Percentiles rank a stretch among this genome's conserved stretches.
Conservation (phyloP, 2,329 filamentous ascomycete species). For the Exserohilum rostratum region DNA sequence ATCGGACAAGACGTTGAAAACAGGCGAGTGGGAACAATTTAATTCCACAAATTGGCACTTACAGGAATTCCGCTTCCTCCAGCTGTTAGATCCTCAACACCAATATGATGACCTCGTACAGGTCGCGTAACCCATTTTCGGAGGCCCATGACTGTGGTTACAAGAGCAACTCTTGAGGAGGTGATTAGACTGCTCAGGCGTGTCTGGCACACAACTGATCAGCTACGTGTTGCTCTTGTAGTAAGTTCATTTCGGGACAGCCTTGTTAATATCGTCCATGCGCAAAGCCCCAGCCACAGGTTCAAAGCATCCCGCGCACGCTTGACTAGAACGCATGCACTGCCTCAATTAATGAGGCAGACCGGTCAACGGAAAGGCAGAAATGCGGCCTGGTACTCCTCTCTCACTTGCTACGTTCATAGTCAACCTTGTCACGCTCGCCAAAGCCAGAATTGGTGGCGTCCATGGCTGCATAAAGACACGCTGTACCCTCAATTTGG, state of each 20-base stretch:
- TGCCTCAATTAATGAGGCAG: constrained; percentile 9
- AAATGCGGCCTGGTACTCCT: constrained; percentile 3
- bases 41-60: constrained; percentile 5
- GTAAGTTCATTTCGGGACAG: constrained; percentile 5
- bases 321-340: constrained; percentile 5
- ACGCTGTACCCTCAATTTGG: constrained; percentile 6
- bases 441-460: constrained; percentile 16
- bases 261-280: constrained; percentile 19
- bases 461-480: constrained; percentile 2
- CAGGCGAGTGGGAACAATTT: too few species aligned
- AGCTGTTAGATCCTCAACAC: constrained; percentile 39
- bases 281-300: constrained; percentile 28
- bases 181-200: not conserved
- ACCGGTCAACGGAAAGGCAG: constrained; percentile 22
- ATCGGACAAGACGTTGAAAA: not conserved
- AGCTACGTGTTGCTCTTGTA: constrained; percentile 4
- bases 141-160: constrained; percentile 33
- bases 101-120: constrained; percentile 37
- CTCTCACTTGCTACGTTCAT: constrained; percentile 1
- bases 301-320: not conserved
- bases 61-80: constrained; percentile 43
- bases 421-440: not conserved
- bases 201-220: not conserved
- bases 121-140: constrained; percentile 41
- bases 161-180: not conserved